A percentile compares a stretch with the other conserved stretches of the same genome.
phyloP scores from a whole-genome alignment of 2,329 filamentous ascomycete genomes.

The Juglanconis juglandina region DNA sequence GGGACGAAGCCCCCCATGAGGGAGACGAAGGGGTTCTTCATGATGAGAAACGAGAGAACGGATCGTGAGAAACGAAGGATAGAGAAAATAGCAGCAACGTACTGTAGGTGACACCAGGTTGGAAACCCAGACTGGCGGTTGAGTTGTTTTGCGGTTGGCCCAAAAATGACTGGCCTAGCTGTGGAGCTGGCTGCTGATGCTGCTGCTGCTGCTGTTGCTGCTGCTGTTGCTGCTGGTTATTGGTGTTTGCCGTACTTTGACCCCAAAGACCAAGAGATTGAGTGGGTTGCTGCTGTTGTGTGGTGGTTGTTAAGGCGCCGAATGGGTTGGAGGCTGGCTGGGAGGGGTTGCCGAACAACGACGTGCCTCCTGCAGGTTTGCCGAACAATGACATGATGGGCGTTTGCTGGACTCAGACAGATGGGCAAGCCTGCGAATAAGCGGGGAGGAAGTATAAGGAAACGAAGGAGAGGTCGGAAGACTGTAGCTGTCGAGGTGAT shows the following conservation, averaged over 20 bases:
- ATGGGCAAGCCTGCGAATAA: not conserved
- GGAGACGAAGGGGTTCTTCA: not conserved
- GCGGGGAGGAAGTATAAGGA: not conserved
- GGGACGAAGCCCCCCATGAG: conserved; percentile 11
- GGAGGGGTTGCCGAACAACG: conserved; percentile 23
- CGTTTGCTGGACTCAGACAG: not conserved
- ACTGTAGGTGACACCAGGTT: conserved; percentile 41
- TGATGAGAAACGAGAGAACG: not conserved
- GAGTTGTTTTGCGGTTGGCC: conserved; percentile 23
- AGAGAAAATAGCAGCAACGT: conserved; percentile 16
- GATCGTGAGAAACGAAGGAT: not conserved
- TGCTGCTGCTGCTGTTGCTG: conserved; percentile 33
- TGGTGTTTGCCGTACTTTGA: conserved; percentile 30
- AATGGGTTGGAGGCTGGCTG: conserved; percentile 20
- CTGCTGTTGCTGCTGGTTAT: conserved; percentile 33
- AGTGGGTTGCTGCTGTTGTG: conserved; percentile 27
- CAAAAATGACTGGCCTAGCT: conserved; percentile 22
- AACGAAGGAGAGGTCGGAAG: not conserved
- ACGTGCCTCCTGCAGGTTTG: conserved; percentile 22
- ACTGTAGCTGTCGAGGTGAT: not conserved
- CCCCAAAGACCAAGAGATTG: conserved; percentile 37
- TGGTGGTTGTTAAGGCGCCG: conserved; percentile 22
- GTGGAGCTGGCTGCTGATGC: conserved; percentile 33
- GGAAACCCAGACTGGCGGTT: conserved; percentile 50
- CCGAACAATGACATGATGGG: conserved; percentile 15